Conservation (phyloP, 1,139 yeast genomes). For the Protomyces pachydermus region DNA sequence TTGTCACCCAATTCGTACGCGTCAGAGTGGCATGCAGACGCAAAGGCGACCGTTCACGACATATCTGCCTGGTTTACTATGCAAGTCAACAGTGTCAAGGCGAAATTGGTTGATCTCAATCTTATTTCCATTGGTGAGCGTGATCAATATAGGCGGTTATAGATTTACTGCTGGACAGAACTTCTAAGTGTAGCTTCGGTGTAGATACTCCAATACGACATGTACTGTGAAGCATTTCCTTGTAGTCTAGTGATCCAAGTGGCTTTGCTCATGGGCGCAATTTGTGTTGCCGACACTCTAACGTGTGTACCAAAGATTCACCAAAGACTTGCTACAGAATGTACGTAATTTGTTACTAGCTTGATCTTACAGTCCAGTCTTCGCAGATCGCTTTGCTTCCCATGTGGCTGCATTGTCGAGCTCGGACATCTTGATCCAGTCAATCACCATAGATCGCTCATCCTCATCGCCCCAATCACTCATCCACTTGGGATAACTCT, state of each 20-base stretch:
- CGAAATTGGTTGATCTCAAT: conserved; percentile 2
- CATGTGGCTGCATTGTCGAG: conserved; percentile 18
- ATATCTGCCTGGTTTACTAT: not conserved
- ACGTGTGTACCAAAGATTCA: too few species aligned
- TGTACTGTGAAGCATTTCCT: too few species aligned
- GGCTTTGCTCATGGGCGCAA: too few species aligned
- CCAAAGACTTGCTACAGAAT: too few species aligned
- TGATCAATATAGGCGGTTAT: not conserved
- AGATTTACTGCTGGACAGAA: not conserved
- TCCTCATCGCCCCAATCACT: conserved; percentile 7
- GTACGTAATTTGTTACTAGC: too few species aligned
- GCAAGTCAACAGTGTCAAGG: conserved; percentile 1
- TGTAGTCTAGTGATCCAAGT: too few species aligned
- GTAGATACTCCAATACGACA: too few species aligned
- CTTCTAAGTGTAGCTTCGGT: not conserved
- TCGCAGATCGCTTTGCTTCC: conserved; percentile 1
- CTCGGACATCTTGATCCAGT: conserved; percentile 13
- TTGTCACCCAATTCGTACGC: conserved; percentile 25
- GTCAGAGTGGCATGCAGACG: conserved; percentile 23
- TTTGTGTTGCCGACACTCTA: too few species aligned
- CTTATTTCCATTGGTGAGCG: conserved; percentile 11
- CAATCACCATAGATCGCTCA: conserved; percentile 5
- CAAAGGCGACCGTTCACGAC: conserved; percentile 1
- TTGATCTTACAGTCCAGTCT: not conserved
- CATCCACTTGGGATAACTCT: conserved; percentile 1